Evolutionary conservation across 495 filamentous ascomycete species (phyloP), one percentile per base, ranked within the genome.

Genomic region (Annulohypoxylon stygium): DNA sequence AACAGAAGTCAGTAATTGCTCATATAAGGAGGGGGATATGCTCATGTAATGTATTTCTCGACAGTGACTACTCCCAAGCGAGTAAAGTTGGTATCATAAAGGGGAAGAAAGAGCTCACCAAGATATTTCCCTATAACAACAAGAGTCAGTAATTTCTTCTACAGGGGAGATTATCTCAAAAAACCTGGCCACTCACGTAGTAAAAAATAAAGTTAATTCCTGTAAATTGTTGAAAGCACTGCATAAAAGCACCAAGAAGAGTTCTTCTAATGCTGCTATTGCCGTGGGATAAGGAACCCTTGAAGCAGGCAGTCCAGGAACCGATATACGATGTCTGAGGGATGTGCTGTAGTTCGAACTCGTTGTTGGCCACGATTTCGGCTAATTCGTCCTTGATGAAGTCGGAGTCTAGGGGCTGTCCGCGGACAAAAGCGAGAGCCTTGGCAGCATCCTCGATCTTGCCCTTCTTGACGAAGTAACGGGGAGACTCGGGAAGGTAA

Each of bases 171-270:
- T 23, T 23, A 23, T 23, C 20, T 23, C 20, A 23, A 23, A 30
- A 6, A 30, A 30, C 5, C 30, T 1, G 3, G 3, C 5, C 5
- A 6, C 11, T 10, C 8, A 39, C 90, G 80, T 92, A 96, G 86
- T 95, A 97, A 88, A 97, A 95, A 83, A 97, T 90, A 85, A 96
- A 95, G 86, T 97, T 96, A 82, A 97, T 90, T 83, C 93, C 93
- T 26, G 93, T 88, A 85, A 74, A 79, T 64, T 81, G 76, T 30
- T 92, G 90, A 77, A 90, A 86, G 81, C 88, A 88, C 78, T 92
- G 90, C 45, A 92, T 75, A 45, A 85, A 86, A 18, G 86, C 87
- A 79, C 91, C 91, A 51, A 93, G 83, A 57, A 91, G 81, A n/a
- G 90, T 91, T 70, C 90, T 89, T 74, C 90, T 89, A 51, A 90